Evolutionary conservation across 768 basidiomycete genomes (phyloP), one percentile per base, ranked within the genome.

Genomic region (Auricularia auricula-judae): DNA sequence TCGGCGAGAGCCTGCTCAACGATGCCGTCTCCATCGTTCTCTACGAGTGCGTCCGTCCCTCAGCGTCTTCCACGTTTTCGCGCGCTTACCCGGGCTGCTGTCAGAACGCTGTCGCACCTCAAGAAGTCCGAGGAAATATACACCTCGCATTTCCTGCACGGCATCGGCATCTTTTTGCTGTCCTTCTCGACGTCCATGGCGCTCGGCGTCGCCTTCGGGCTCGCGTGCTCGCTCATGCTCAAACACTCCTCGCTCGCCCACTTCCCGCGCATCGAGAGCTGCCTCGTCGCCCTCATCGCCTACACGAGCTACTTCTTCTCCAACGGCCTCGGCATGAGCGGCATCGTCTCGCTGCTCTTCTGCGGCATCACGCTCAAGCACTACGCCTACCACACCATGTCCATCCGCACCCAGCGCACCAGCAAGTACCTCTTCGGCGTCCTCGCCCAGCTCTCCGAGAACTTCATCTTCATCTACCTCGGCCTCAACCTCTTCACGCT

Each of bases 311-410:
- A 98, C 77, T 99, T 99, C 79, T 94, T 99, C 80, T 95, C 93
- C n/a, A 99, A 93, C 68, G 95, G 93, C 4, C 75, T 95, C 44
- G 85, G 86, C 56, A 93, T 97, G 91, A 89, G 86, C 73, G 96
- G 97, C 61, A 98, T 98, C 75, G 95, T 98, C 54, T 97, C 95
- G 3, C 84, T 98, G 47, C 86, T 98, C 56, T 98, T 99, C 80
- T 98, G 96, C 73, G 96, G 97, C 66, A 97, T 99, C 73, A 99
- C 97, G 3, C 83, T 99, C 70, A 99, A 99, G 76, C 97, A 99
- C 73, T 98, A 99, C 72, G 97, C 96, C n/a, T 98, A 97, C 73
- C 97, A 98, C 78, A 98, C 94, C 62, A 99, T 99, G 97, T 96
- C 93, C 10, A 86, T 85, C 34, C 84, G 91, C 63, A 98, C 97